A percentile compares a stretch with the other conserved stretches of the same genome.
These are phyloP conservation scores for Hirschioporus abietinus DNA, from an alignment of 768 basidiomycete genomes.

Conservation along the genomic window DNA sequence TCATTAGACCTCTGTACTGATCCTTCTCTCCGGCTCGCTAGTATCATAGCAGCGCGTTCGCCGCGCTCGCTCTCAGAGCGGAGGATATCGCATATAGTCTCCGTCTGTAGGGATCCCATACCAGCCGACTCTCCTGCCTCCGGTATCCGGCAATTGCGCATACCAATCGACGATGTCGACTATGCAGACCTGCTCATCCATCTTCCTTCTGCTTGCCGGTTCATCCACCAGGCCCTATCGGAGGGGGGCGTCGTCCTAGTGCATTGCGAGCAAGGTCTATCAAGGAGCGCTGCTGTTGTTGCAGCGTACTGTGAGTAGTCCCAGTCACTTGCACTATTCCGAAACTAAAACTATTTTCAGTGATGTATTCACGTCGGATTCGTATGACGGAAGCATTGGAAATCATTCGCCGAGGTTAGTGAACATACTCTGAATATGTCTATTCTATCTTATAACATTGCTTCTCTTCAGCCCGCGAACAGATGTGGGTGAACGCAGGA, in stretches of 20 bases:
- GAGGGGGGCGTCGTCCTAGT: conserved; percentile 60
- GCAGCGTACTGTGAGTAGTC: conserved; percentile 64
- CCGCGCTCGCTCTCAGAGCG: conserved; percentile 67
- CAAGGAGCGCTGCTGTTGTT: conserved; percentile 63
- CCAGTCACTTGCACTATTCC: neutral
- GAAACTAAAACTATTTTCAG: conserved; percentile 26
- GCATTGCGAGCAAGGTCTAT: conserved; percentile 62
- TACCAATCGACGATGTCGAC: conserved; percentile 65
- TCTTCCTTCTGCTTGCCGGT: conserved; percentile 59
- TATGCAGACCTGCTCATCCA: conserved; percentile 65
- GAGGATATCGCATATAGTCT: conserved; percentile 74
- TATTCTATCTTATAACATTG: conserved; percentile 7
- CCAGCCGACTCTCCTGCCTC: conserved; percentile 68
- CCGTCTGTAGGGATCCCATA: conserved; percentile 68
- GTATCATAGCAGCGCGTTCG: conserved; percentile 65
- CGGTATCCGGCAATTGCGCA: conserved; percentile 63
- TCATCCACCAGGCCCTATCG: conserved; percentile 57
- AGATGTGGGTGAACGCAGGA: conserved; percentile 75
- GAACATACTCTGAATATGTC: conserved; percentile 8
- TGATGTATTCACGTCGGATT: conserved; percentile 62
- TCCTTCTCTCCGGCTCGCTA: conserved; percentile 21
- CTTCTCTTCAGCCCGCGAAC: conserved; percentile 51
- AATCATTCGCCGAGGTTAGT: conserved; percentile 52
- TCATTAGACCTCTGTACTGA: conserved; percentile 6
- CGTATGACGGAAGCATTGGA: conserved; percentile 54